These are phyloP conservation scores for Apiotrichum porosum DNA, from an alignment of 1,284 basidiomycete species.

Conservation along the genomic window DNA sequence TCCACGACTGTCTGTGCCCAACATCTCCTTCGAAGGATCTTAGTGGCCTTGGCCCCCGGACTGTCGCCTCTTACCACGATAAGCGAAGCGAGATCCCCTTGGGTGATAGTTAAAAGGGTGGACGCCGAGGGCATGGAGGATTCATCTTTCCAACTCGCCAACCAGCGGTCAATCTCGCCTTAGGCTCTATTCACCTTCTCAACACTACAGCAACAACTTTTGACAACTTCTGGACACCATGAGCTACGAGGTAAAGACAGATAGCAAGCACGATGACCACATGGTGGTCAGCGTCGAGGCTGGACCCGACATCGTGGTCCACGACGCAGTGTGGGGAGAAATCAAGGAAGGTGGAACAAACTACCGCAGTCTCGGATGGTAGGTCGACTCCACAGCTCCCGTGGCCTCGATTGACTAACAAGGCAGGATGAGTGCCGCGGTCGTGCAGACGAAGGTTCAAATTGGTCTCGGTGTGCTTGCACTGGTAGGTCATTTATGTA, in stretches of 20 bases:
- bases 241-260: not conserved
- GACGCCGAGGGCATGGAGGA: no score
- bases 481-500: constrained; percentile 16
- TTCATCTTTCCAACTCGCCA: no score
- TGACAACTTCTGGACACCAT: no score
- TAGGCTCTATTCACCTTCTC: not conserved
- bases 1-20: no score
- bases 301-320: not conserved
- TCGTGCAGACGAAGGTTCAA: constrained; percentile 35
- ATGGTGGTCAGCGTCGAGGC: not conserved
- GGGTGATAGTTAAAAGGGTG: no score
- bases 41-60: no score
- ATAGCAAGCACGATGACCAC: not conserved
- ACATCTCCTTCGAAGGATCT: no score
- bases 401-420: not conserved
- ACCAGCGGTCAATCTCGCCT: not conserved
- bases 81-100: no score
- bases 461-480: constrained; percentile 40
- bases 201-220: not conserved
- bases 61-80: no score
- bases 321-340: constrained; percentile 25
- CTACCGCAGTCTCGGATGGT: constrained; percentile 22
- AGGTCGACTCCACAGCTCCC: no score
- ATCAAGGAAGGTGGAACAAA: constrained; percentile 22
- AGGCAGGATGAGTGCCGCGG: constrained; percentile 8